These are phyloP conservation scores for Saccharum spontaneum DNA, from an alignment of 176 grass and related monocot genomes.

Conservation along the genomic window DNA sequence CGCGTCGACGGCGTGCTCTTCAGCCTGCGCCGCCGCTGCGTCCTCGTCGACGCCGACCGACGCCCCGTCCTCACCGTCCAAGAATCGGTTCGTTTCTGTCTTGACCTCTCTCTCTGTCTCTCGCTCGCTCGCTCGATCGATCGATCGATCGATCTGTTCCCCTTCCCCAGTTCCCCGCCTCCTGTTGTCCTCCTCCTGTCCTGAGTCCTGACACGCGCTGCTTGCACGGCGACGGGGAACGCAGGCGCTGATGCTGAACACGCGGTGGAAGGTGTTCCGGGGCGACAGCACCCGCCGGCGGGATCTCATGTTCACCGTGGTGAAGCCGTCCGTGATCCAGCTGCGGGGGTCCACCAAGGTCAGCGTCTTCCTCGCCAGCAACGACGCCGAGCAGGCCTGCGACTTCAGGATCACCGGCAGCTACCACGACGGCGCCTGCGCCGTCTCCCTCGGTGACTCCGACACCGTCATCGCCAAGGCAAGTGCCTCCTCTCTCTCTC, in stretches of 20 bases:
- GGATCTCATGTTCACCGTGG: constrained; percentile 54
- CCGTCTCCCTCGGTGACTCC: constrained; percentile 52
- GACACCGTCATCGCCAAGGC: constrained; percentile 47
- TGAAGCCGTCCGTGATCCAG: constrained; percentile 59
- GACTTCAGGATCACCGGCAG: constrained; percentile 69
- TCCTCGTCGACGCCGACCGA: constrained; percentile 39
- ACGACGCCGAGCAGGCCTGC: constrained; percentile 41
- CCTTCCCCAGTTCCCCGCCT: no score
- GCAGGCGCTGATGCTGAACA: constrained; percentile 47
- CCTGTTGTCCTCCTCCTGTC: no score
- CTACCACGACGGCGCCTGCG: constrained; percentile 55
- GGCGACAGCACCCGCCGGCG: constrained; percentile 52
- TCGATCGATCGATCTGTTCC: background rate
- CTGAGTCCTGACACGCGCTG: background rate
- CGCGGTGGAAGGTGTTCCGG: constrained; percentile 55
- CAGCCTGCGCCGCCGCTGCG: constrained; percentile 18
- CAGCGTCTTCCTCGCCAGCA: constrained; percentile 62
- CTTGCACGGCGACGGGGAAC: background rate
- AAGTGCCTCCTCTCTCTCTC: background rate
- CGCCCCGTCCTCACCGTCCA: constrained; percentile 28
- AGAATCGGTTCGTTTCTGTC: constrained; percentile 5
- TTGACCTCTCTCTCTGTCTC: background rate
- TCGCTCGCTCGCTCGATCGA: no score
- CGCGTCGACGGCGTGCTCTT: constrained; percentile 28
- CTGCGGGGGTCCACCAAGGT: constrained; percentile 43